These are phyloP conservation scores for Austroboletus eburneus DNA, from an alignment of 768 basidiomycete species.

Conservation along the genomic window DNA sequence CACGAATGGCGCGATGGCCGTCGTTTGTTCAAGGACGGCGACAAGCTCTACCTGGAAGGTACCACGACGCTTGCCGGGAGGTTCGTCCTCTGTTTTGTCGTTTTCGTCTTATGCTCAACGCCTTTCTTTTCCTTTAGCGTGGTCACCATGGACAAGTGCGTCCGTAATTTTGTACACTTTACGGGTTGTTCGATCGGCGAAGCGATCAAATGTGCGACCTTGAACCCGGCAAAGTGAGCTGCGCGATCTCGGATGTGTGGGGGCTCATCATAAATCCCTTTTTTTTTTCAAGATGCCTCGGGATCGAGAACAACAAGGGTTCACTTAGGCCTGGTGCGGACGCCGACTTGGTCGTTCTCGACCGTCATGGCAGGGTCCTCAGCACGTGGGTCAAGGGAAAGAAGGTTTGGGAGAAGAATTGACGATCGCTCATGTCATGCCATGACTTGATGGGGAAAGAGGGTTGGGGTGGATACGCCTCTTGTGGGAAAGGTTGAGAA, in stretches of 20 bases:
- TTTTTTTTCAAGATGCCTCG: conserved; percentile 62
- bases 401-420: conserved; percentile 64
- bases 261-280: neutral
- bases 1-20: conserved; percentile 88
- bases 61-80: conserved; percentile 88
- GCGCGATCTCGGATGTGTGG: no score
- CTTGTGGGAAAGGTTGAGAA: no score
- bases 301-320: conserved; percentile 77
- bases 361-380: conserved; percentile 59
- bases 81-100: conserved; percentile 34
- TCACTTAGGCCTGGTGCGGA: conserved; percentile 78
- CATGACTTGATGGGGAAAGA: no score
- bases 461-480: no score
- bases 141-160: conserved; percentile 78
- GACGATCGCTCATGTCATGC: no score
- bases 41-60: conserved; percentile 76
- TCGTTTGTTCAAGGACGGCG: conserved; percentile 75
- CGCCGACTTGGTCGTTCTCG: conserved; percentile 79
- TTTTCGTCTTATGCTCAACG: neutral
- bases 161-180: conserved; percentile 80
- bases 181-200: conserved; percentile 80
- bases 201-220: conserved; percentile 83
- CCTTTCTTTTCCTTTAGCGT: conserved; percentile 41
- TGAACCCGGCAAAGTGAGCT: conserved; percentile 70
- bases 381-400: conserved; percentile 77